These are phyloP conservation scores for Metschnikowia cubensis DNA, from an alignment of 805 yeast species.

Conservation along the genomic window DNA sequence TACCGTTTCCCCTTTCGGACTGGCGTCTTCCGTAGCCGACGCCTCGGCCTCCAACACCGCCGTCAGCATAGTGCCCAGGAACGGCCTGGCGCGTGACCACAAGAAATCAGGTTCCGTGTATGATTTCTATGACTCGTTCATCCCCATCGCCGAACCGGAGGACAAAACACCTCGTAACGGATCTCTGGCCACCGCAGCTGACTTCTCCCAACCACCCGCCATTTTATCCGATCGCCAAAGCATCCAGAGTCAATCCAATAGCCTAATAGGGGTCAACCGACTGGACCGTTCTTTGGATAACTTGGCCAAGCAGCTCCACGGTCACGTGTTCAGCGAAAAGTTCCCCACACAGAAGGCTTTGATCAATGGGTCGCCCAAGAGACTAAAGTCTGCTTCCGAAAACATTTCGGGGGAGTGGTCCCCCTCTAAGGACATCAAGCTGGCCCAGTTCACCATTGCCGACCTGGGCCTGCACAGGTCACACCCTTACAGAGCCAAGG, in stretches of 20 bases:
- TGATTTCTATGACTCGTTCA: slow-evolving; percentile 41
- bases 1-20: slow-evolving; percentile 1
- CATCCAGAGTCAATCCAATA: slow-evolving; percentile 10
- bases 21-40: neutral
- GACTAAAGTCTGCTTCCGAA: slow-evolving; percentile 4
- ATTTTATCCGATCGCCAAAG: slow-evolving; percentile 9
- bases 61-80: neutral
- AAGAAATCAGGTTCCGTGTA: slow-evolving; percentile 28
- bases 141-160: slow-evolving; percentile 32
- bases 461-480: neutral
- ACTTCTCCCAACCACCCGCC: slow-evolving; percentile 10
- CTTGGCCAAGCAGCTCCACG: slow-evolving; percentile 38
- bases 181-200: neutral
- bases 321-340: slow-evolving; percentile 35
- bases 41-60: neutral
- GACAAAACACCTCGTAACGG: neutral
- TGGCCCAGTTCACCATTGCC: neutral
- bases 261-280: slow-evolving; percentile 7
- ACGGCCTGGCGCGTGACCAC: neutral
- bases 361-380: slow-evolving; percentile 14
- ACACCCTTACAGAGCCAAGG: slow-evolving; percentile 1
- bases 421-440: neutral
- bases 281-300: slow-evolving; percentile 26
- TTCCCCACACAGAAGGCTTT: slow-evolving; percentile 31
- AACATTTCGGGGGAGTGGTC: neutral